phyloP scores from a whole-genome alignment of 1,284 basidiomycete species.

The Neolentinus lepideus region DNA sequence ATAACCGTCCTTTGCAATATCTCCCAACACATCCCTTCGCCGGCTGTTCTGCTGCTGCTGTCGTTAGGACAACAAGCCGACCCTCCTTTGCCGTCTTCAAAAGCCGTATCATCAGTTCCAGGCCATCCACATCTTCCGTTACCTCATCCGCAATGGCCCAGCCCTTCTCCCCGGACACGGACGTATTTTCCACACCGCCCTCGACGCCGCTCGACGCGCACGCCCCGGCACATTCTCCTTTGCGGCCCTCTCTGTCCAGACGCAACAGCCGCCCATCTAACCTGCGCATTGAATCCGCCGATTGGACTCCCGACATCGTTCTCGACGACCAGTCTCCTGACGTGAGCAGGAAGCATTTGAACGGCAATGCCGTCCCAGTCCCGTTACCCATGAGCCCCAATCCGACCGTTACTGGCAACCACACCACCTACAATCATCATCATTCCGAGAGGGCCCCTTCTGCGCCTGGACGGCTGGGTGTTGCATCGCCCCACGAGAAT shows the following conservation, averaged over 20 bases:
- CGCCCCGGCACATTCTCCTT: not conserved
- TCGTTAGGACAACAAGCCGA: not conserved
- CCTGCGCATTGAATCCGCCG: conserved; percentile 37
- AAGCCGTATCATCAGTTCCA: not conserved
- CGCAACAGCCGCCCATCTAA: conserved; percentile 39
- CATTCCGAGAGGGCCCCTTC: conserved; percentile 12
- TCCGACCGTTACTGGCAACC: conserved; percentile 9
- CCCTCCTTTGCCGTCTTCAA: not conserved
- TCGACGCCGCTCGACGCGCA: conserved; percentile 1
- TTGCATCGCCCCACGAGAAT: conserved; percentile 21
- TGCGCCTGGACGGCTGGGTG: conserved; percentile 15
- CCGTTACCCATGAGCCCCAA: conserved; percentile 12
- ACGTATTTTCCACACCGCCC: conserved; percentile 52
- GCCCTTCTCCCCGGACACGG: conserved; percentile 34
- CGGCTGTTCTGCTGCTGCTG: not conserved
- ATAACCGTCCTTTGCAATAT: not conserved
- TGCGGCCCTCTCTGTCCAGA: conserved; percentile 38
- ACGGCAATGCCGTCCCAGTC: not conserved
- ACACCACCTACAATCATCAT: conserved; percentile 12
- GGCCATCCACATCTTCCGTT: not conserved
- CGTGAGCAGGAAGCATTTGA: conserved; percentile 10
- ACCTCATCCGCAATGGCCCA: conserved; percentile 4
- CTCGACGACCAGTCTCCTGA: conserved; percentile 36
- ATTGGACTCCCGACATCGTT: conserved; percentile 42
- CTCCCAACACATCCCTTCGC: not conserved